Evolutionary conservation across 805 yeast genomes (phyloP), one percentile per base, ranked within the genome.

Genomic region (Saturnispora diversa): DNA sequence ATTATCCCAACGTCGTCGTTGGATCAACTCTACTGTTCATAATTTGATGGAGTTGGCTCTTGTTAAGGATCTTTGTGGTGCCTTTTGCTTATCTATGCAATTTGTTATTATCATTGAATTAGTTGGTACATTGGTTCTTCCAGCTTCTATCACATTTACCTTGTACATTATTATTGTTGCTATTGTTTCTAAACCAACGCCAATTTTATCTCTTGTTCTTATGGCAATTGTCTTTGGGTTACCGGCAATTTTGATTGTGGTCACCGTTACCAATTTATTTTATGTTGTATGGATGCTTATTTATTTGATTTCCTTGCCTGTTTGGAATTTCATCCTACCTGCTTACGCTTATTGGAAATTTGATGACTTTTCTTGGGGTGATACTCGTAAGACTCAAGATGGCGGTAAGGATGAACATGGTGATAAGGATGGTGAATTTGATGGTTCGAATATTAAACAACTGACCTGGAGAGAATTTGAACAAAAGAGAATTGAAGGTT

Each of bases 341-440:
- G 55, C 77, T 10, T 86, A 88, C 60, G 82, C 96, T 0, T 87
- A 70, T 59, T 88, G 97, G 97, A 86, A 86, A 55, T 86, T 87
- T 62, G 97, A 88, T 62, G 95, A 88, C 58, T 88, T 88, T 63
- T 77, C 87, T 58, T 88, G 97, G 97, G 96, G 97, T 56, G 94
- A 85, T 44, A 88, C 96, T 2, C 72, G 95, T 67, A 72, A 79
- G n/a, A 76, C 86, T 37, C 72, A 73, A 20, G 81, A 77, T 17
- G 86, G 76, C 9, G 84, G 74, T 31, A 75, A 79, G 51, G 79
- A 74, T 17, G 75, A 72, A 19, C 92, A 84, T 56, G 82, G 76
- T 33, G 83, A 69, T 19, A 69, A 51, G 17, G 83, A 74, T 32
- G 97, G 97, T 51, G 80, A 78, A 46, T 92, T 90, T 58, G 97